Evolutionary conservation across 2,329 filamentous ascomycete species (phyloP), one percentile per base, ranked within the genome.

Genomic region (Ceratocystiopsis sp.): DNA sequence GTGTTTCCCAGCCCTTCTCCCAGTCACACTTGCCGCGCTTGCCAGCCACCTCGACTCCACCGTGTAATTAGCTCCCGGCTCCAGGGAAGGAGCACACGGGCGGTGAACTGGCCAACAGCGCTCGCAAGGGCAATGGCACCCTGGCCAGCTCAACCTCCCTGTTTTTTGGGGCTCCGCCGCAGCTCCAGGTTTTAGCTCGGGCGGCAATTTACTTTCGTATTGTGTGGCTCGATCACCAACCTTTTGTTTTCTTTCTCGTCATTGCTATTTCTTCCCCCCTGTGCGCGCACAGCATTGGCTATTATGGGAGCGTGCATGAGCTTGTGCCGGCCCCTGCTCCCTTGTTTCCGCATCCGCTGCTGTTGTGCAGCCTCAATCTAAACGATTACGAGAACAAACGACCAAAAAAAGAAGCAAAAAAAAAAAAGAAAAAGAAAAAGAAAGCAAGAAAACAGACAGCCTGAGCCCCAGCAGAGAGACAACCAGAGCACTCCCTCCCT

Each of bases 271-370:
- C 17, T 25, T 19, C 52, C 33, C 33, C 57, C 57, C 59, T 62
- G 61, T 63, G 59, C 61, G 57, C 62, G 57, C 60, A 61, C 54
- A 57, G 57, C 61, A 67, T 67, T 66, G 64, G 63, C 54, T 61
- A 50, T 53, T 46, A 45, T 50, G 46, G 47, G 37, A 40, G 40
- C n/a, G 18, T 34, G 34, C 40, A 16, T 41, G 32, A 38, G 16
- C 32, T 39, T 32, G 18, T 37, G 33, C 16, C 44, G 11, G 42
- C 32, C 44, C 25, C 13, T 11, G 18, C 25, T 35, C 29, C 38
- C 32, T 33, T 36, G 35, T 34, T 40, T 8, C 33, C 21, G 33
- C 37, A 43, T 18, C 33, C 33, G 29, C 35, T 29, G 35, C 32
- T 37, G 10, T 41, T 18, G 32, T 38, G 15, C 41, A 38, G 18